phyloP scores from a whole-genome alignment of 495 filamentous ascomycete genomes.

The Clohesyomyces aquaticus region DNA sequence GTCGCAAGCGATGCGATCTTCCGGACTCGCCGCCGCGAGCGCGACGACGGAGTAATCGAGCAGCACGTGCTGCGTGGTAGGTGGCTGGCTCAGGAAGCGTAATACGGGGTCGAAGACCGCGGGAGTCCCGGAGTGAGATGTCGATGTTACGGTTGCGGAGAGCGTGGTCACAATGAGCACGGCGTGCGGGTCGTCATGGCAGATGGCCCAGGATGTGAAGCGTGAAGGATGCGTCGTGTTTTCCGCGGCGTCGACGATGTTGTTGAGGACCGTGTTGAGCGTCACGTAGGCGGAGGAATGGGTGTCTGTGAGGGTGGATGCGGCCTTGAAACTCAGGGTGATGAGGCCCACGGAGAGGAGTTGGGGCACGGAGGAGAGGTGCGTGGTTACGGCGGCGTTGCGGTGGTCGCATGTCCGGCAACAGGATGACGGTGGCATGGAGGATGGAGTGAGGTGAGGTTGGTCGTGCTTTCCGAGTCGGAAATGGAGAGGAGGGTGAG shows the following conservation, averaged over 20 bases:
- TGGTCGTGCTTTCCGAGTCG: not conserved
- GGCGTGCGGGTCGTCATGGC: conserved; percentile 1
- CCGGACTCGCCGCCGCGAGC: conserved; percentile 10
- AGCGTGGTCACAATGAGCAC: conserved; percentile 28
- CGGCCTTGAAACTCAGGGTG: conserved; percentile 20
- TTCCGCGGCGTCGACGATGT: conserved; percentile 27
- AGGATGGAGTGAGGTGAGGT: not conserved
- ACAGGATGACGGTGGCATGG: conserved; percentile 9
- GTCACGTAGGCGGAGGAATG: not conserved
- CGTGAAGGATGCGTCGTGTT: conserved; percentile 7
- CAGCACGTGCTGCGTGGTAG: conserved; percentile 22
- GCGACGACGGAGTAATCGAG: conserved; percentile 23
- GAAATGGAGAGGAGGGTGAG: not conserved
- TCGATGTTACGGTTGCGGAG: conserved; percentile 12
- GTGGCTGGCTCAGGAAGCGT: conserved; percentile 2
- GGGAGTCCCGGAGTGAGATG: conserved; percentile 21
- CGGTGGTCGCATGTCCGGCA: conserved; percentile 32
- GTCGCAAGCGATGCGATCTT: conserved; percentile 12
- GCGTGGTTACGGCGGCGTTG: conserved; percentile 13
- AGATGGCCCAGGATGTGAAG: conserved; percentile 32
- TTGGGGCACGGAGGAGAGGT: conserved; percentile 2
- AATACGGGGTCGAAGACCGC: conserved; percentile 25
- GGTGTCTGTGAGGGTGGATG: not conserved
- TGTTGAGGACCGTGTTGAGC: conserved; percentile 22
- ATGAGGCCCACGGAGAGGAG: conserved; percentile 29